These are phyloP conservation scores for Ilyonectria destructans DNA, from an alignment of 2,329 filamentous ascomycete species.

Conservation along the genomic window DNA sequence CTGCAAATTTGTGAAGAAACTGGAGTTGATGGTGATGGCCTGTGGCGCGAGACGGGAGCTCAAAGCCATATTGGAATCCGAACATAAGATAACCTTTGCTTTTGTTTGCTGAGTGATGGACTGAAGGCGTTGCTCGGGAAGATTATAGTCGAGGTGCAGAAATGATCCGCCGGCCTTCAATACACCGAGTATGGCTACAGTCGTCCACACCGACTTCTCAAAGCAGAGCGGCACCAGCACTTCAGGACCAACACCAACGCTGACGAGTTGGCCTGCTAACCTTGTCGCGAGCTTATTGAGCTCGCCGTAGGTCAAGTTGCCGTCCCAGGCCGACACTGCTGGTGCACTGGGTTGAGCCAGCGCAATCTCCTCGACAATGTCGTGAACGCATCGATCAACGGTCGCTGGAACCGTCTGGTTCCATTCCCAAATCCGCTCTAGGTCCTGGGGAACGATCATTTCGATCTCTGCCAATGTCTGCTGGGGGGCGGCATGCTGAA, in stretches of 20 bases:
- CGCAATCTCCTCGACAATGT: conserved; percentile 24
- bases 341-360: conserved; percentile 27
- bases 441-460: conserved; percentile 30
- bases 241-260: conserved; percentile 47
- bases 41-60: conserved; percentile 8
- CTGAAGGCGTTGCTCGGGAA: conserved; percentile 26
- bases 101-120: conserved; percentile 20
- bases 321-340: conserved; percentile 46
- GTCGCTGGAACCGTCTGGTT: conserved; percentile 28
- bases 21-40: background rate
- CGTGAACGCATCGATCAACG: conserved; percentile 41
- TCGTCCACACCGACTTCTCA: conserved; percentile 44
- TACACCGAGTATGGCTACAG: conserved; percentile 44
- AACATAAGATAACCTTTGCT: background rate
- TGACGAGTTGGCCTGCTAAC: conserved; percentile 56
- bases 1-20: background rate
- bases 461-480: conserved; percentile 16
- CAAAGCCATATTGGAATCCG: background rate
- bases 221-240: conserved; percentile 31
- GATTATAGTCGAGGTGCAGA: conserved; percentile 35
- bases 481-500: background rate
- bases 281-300: conserved; percentile 57
- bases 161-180: conserved; percentile 47
- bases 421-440: conserved; percentile 36
- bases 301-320: conserved; percentile 57